Evolutionary conservation across 108 stramenopile species (phyloP).

Genomic region (Epipyxis sp.): DNA sequence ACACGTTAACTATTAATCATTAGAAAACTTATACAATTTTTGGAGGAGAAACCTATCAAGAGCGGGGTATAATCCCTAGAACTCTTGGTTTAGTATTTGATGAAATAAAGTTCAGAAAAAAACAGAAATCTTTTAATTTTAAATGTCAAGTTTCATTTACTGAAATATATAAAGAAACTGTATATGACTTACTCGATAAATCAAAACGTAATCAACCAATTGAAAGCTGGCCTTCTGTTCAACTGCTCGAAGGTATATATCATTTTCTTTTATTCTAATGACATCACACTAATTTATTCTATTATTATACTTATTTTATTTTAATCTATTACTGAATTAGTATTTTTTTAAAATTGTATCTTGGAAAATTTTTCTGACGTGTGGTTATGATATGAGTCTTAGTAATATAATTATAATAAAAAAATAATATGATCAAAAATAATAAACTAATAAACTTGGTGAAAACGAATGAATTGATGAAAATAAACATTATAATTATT

Average conservation of each 20-base stretch:
- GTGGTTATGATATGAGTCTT: constrained; percentile 33
- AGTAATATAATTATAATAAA: constrained; percentile 22
- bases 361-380: too few relatives aligned
- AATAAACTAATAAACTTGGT: constrained; percentile 8
- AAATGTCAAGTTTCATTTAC: constrained; percentile 50
- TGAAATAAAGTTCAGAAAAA: constrained; percentile 29
- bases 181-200: constrained; percentile 59
- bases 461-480: constrained; percentile 28
- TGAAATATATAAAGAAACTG: constrained; percentile 62
- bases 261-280: too few relatives aligned
- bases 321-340: too few relatives aligned
- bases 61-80: constrained; percentile 58
- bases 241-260: constrained; percentile 7
- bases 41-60: constrained; percentile 53
- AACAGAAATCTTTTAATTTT: not conserved
- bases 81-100: constrained; percentile 54
- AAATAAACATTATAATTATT: not conserved
- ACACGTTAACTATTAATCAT: too few relatives aligned
- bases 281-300: too few relatives aligned
- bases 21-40: constrained; percentile 64
- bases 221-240: constrained; percentile 40
- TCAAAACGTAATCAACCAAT: constrained; percentile 19
- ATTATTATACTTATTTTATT: too few relatives aligned
- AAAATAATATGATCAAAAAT: constrained; percentile 39
- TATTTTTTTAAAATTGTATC: too few relatives aligned